Evolutionary conservation across 1,284 basidiomycete genomes (phyloP), one percentile per base, ranked within the genome.

Genomic region (Apiotrichum mycotoxinovorans): DNA sequence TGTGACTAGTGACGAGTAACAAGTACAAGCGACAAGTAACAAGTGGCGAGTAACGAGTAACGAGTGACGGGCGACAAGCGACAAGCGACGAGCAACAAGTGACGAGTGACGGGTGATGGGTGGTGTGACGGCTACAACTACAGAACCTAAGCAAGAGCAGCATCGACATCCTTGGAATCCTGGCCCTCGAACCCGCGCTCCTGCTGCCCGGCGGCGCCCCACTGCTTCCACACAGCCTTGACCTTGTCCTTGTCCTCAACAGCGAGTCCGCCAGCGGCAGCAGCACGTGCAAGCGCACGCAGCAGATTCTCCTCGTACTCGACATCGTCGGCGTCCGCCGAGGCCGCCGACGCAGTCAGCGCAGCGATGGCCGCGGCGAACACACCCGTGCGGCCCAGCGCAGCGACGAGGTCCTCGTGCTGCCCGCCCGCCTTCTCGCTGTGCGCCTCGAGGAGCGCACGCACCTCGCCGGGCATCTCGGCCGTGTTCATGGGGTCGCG

Each of bases 241-340:
- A 79, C 47, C 46, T 66, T 45, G 2, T 33, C 40, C 71, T 74
- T 77, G 57, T 80, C 73, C 15, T 70, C 66, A 4, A 37, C 44
- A 2, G 27, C 63, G 38, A 79, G 57, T 2, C 63, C 77, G 11
- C 66, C 71, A 22, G 65, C 55, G 58, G 74, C 68, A 1, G 70
- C 66, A 2, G 77, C 70, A 22, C 66, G 71, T n/a, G 75, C 70
- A 15, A 82, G 75, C 50, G 76, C 86, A 80, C 84, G 81, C 18
- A 88, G 69, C 0, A 86, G 79, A 71, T 92, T 92, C 76, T 94
- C 91, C 69, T 87, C 85, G 58, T 87, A 89, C 66, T 94, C 89
- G 4, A 78, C 68, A 73, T 96, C 93, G 43, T 77, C 73, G 65
- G 89, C 87, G 8, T 87, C 90, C 10, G 33, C 15, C 26, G 25